phyloP scores from a whole-genome alignment of 2,329 filamentous ascomycete genomes.

The Diplodia mutila region DNA sequence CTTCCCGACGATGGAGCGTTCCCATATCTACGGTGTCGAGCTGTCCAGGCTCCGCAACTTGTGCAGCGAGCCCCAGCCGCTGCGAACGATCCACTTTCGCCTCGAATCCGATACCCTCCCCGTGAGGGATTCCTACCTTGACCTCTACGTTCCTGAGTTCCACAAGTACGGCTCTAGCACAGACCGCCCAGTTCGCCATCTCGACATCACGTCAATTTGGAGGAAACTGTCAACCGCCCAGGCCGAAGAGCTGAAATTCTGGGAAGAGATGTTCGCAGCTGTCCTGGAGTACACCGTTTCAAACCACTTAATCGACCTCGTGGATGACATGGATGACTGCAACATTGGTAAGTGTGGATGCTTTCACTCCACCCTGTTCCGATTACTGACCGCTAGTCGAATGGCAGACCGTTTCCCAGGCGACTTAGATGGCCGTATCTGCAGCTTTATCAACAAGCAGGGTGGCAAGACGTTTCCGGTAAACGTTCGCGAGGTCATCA shows the following conservation, averaged over 20 bases:
- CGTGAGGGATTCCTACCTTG: background rate
- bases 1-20: constrained; percentile 4
- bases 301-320: constrained; percentile 28
- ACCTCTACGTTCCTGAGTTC: constrained; percentile 23
- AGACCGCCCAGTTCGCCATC: constrained; percentile 31
- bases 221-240: constrained; percentile 37
- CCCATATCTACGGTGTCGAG: constrained; percentile 20
- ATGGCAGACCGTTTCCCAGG: constrained; percentile 3
- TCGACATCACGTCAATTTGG: constrained; percentile 43
- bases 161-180: background rate
- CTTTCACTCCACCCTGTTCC: background rate
- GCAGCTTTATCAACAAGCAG: constrained; percentile 28
- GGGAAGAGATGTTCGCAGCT: constrained; percentile 36
- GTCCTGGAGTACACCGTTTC: constrained; percentile 32
- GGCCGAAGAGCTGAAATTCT: constrained; percentile 37
- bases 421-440: constrained; percentile 27
- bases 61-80: background rate
- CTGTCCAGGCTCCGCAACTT: constrained; percentile 22
- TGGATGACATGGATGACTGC: constrained; percentile 26
- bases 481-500: constrained; percentile 32
- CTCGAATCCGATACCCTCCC: constrained; percentile 16
- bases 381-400: background rate
- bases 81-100: constrained; percentile 17
- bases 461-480: constrained; percentile 27
- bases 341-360: constrained; percentile 1